Conservation (phyloP, 1,139 yeast genomes). For the Kazachstania sp. region DNA sequence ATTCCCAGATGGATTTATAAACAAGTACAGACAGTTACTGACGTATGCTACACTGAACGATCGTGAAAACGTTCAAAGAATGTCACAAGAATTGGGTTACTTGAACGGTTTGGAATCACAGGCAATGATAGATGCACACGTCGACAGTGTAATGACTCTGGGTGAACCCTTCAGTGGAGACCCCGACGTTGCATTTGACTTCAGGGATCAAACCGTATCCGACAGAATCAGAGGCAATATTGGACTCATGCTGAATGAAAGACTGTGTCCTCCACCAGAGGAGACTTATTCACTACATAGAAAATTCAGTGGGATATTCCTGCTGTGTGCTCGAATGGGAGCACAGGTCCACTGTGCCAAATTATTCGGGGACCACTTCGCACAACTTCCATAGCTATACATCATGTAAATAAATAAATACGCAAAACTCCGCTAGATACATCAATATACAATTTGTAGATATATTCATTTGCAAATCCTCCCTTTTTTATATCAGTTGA, state of each 20-base stretch:
- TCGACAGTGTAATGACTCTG: constrained; percentile 79
- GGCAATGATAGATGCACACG: constrained; percentile 84
- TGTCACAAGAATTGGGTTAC: constrained; percentile 72
- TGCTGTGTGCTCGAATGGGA: constrained; percentile 75
- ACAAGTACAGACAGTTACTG: constrained; percentile 60
- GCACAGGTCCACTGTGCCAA: constrained; percentile 80
- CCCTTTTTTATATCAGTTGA: too few relatives aligned
- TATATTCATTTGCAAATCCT: too few relatives aligned
- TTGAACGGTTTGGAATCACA: constrained; percentile 84
- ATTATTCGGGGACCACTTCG: constrained; percentile 57
- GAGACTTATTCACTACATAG: constrained; percentile 94
- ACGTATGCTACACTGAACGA: constrained; percentile 72
- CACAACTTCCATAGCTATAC: neutral
- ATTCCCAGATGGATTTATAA: constrained; percentile 58
- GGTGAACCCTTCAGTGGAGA: constrained; percentile 82
- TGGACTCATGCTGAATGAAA: constrained; percentile 79
- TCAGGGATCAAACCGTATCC: constrained; percentile 79
- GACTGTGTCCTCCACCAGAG: constrained; percentile 96
- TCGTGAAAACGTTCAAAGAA: constrained; percentile 52
- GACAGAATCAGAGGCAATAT: constrained; percentile 84
- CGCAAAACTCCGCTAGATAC: too few relatives aligned
- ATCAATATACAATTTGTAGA: too few relatives aligned
- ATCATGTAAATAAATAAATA: too few relatives aligned
- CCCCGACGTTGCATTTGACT: constrained; percentile 52
- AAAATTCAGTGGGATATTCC: constrained; percentile 87